Evolutionary conservation across 768 basidiomycete genomes (phyloP).

Genomic region (Jaapia argillacea): DNA sequence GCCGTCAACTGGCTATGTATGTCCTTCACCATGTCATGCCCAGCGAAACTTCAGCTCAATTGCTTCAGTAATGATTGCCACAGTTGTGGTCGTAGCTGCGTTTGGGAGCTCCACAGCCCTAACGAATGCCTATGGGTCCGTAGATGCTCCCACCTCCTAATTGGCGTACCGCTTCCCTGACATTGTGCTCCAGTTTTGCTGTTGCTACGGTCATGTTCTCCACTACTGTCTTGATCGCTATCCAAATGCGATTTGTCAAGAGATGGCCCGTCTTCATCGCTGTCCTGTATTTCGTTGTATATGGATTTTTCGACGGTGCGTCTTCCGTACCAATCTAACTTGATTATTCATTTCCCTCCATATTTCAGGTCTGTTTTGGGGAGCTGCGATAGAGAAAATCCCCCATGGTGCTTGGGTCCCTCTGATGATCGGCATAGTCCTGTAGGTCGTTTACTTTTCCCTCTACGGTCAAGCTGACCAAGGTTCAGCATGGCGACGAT

Average conservation of each 20-base stretch:
- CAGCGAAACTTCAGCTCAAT: slow-evolving; percentile 1
- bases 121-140: slow-evolving; percentile 41
- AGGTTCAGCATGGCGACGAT: slow-evolving; percentile 30
- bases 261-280: slow-evolving; percentile 31
- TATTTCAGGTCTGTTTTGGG: slow-evolving; percentile 44
- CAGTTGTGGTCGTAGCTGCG: slow-evolving; percentile 43
- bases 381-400: slow-evolving; percentile 49
- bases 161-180: neutral
- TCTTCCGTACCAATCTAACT: neutral
- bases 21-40: slow-evolving; percentile 6
- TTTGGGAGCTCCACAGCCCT: slow-evolving; percentile 45
- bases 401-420: slow-evolving; percentile 64
- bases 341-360: neutral
- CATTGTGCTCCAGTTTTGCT: slow-evolving; percentile 37
- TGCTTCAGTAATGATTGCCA: slow-evolving; percentile 33
- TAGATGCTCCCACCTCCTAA: slow-evolving; percentile 1
- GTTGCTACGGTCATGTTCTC: slow-evolving; percentile 60
- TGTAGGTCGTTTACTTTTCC: slow-evolving; percentile 22
- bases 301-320: slow-evolving; percentile 54
- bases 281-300: slow-evolving; percentile 37
- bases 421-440: slow-evolving; percentile 40
- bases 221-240: slow-evolving; percentile 42
- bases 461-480: neutral
- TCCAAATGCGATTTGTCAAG: slow-evolving; percentile 53
- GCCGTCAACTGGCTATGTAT: slow-evolving; percentile 44